Base-by-base conservation (phyloP, 371 early-diverging fungal species). In the Actinomortierella wolfii region DNA sequence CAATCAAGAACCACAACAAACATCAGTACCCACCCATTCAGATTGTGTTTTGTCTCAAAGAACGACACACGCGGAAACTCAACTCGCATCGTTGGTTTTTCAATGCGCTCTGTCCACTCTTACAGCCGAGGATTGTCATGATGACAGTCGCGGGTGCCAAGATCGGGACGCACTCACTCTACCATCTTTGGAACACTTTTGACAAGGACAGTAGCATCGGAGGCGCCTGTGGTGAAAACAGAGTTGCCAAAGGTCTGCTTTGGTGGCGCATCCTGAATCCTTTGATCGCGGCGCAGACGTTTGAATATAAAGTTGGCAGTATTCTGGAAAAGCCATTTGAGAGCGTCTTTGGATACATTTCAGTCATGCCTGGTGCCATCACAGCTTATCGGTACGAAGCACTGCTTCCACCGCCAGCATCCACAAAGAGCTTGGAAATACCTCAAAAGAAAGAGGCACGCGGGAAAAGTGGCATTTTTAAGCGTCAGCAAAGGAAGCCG, bases 21-120 rank as follows among this genome's bases (percentile, higher is more conserved):
- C 80, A 90, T 57, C 89, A 84, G 13, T 85, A 86, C 66, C 90
- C 93, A 14, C 97, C 97, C 3, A 83, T 91, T 39, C 97, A 97
- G 76, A 86, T 96, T 23, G 65, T 97, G 28, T 94, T 96, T 74
- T 93, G 93, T 61, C 80, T 97, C 26, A 96, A 96, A 79, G 94
- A 94, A 76, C 90, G 91, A 63, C 92, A 91, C 56, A 85, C 85
- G 44, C 88, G 91, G 45, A 91, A 94, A 79, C 93, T 97, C 81
- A 96, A 97, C 79, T 94, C 94, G n/a, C 97, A 97, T 63, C 90
- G 95, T 21, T 97, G 97, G 97, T 94, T 95, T 81, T 96, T 97
- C 78, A 92, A 95, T 65, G 95, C 95, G 1, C 87, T 97, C 56
- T 88, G 95, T 34, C 85, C 87, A 20, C 53, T 94, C 9, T 62